These are phyloP conservation scores for Tuber microsphaerosporum DNA, from an alignment of 495 filamentous ascomycete genomes.

Conservation along the genomic window DNA sequence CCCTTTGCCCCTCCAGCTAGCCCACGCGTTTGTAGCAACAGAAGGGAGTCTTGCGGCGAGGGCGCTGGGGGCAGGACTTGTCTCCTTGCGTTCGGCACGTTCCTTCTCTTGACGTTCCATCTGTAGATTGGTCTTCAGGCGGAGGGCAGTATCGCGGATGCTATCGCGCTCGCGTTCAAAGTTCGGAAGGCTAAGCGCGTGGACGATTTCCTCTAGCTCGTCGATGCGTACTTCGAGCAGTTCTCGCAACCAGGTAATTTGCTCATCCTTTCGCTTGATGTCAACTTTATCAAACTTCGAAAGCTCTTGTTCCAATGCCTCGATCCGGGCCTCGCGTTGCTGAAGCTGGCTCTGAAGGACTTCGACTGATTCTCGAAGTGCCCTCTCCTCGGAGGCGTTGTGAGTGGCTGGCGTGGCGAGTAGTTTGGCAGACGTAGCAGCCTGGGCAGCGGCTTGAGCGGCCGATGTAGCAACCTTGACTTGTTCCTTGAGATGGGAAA, in stretches of 20 bases:
- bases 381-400: conserved; percentile 69
- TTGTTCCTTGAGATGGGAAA: conserved; percentile 76
- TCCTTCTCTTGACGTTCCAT: conserved; percentile 97
- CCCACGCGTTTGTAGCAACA: conserved; percentile 26
- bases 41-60: conserved; percentile 33
- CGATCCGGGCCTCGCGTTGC: conserved; percentile 80
- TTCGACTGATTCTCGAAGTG: conserved; percentile 87
- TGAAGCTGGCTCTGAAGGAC: conserved; percentile 95
- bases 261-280: conserved; percentile 68
- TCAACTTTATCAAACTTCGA: conserved; percentile 59
- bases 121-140: conserved; percentile 85
- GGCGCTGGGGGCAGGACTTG: conserved; percentile 15
- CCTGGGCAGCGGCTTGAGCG: conserved; percentile 76
- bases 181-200: conserved; percentile 61
- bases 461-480: conserved; percentile 85
- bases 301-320: conserved; percentile 69
- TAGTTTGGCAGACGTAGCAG: conserved; percentile 61
- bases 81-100: conserved; percentile 40
- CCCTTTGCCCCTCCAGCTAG: conserved; percentile 27
- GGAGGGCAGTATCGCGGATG: conserved; percentile 82
- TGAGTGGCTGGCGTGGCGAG: conserved; percentile 48
- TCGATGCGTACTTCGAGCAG: conserved; percentile 82
- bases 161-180: conserved; percentile 58
- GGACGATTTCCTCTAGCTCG: conserved; percentile 86
- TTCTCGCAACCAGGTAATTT: conserved; percentile 91